These are phyloP conservation scores for Rhazya stricta DNA, from an alignment of 257 asterid species.

Conservation along the genomic window DNA sequence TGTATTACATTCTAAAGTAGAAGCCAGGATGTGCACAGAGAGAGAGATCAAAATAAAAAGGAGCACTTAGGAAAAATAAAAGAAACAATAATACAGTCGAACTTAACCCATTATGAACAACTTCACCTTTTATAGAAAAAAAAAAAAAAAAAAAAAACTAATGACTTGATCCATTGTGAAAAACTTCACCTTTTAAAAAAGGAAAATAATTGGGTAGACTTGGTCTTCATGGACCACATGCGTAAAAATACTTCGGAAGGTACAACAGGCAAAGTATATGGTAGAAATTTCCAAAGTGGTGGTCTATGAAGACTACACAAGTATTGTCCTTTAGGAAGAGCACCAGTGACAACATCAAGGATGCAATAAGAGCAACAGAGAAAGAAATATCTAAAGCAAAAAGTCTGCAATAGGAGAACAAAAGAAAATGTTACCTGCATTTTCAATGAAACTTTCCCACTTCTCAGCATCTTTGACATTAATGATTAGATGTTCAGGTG, in stretches of 20 bases:
- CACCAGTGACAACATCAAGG: neutral
- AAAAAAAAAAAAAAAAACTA: no score
- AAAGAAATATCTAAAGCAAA: constrained; percentile 1
- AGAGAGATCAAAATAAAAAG: neutral
- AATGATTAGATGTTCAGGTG: constrained; percentile 94
- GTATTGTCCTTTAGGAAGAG: no score
- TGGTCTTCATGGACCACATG: no score
- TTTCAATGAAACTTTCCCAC: constrained; percentile 83
- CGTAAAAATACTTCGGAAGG: no score
- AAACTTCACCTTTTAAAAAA: no score
- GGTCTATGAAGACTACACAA: no score
- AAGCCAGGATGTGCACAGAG: no score
- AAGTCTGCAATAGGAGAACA: neutral
- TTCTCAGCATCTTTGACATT: constrained; percentile 92
- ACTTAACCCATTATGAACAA: neutral
- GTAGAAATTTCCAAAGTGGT: no score
- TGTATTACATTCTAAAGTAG: neutral
- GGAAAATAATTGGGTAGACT: no score
- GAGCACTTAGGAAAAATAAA: neutral
- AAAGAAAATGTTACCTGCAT: constrained; percentile 60
- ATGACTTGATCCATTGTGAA: no score
- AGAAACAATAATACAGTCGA: no score
- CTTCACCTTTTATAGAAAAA: neutral
- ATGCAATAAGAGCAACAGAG: constrained; percentile 11
- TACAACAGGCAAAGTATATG: no score